phyloP scores from a whole-genome alignment of 148 eudicot species.

The Heliosperma pusillum region DNA sequence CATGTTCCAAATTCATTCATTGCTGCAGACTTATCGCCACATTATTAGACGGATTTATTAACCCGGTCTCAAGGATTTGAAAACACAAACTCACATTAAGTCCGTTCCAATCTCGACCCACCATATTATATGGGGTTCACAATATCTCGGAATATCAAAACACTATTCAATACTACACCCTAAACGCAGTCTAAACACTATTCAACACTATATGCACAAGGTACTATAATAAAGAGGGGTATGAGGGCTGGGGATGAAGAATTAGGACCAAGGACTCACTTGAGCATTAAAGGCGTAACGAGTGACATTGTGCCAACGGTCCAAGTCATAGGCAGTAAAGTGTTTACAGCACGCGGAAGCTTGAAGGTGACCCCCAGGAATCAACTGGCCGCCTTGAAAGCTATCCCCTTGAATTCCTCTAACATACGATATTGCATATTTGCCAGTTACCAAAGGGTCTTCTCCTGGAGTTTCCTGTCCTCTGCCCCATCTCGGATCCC shows the following conservation, averaged over 20 bases:
- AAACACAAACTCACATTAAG: background rate
- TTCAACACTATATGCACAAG: background rate
- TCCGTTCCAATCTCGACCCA: background rate
- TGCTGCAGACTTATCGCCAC: background rate
- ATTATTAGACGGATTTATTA: background rate
- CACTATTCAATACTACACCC: background rate
- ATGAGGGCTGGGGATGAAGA: background rate
- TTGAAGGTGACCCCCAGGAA: slow-evolving; percentile 38
- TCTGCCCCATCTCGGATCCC: slow-evolving; percentile 93
- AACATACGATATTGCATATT: slow-evolving; percentile 62
- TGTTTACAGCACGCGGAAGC: slow-evolving; percentile 88
- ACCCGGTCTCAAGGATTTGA: background rate
- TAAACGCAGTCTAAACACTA: background rate
- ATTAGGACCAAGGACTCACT: slow-evolving; percentile 30
- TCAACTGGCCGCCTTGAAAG: slow-evolving; percentile 40
- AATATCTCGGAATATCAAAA: background rate
- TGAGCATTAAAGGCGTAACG: slow-evolving; percentile 62
- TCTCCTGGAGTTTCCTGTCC: slow-evolving; percentile 90
- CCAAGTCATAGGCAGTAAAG: slow-evolving; percentile 79
- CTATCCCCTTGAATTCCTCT: slow-evolving; percentile 74
- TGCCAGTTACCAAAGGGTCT: slow-evolving; percentile 55
- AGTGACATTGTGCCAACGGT: slow-evolving; percentile 55
- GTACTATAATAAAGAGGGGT: background rate
- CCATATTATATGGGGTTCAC: no score
- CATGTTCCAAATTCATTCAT: background rate